A percentile compares a stretch with the other conserved stretches of the same genome.
Conservation (phyloP, 768 basidiomycete species). For the Tulasnella sp. region DNA sequence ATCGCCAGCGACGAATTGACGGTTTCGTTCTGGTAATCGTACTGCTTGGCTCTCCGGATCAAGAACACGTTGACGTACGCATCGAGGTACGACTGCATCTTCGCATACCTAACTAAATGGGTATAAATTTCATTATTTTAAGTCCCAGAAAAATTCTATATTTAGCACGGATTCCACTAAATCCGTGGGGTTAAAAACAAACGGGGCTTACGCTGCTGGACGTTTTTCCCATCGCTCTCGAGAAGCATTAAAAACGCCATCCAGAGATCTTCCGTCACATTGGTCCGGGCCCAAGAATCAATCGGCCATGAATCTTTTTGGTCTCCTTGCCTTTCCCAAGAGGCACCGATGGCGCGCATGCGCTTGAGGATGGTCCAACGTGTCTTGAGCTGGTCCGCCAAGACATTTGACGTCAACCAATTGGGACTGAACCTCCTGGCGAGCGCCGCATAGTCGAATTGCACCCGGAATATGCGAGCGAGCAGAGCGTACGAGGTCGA, state of each 20-base stretch:
- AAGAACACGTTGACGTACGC: background rate
- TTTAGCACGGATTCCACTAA: background rate
- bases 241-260: constrained; percentile 28
- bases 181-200: background rate
- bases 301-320: background rate
- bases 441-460: constrained; percentile 30
- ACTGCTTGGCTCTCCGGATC: background rate
- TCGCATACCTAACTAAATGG: background rate
- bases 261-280: constrained; percentile 26
- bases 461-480: constrained; percentile 29
- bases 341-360: background rate
- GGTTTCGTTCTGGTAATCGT: constrained; percentile 17
- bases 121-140: too few relatives aligned
- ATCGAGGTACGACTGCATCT: constrained; percentile 1
- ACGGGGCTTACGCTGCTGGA: background rate
- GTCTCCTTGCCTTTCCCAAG: background rate
- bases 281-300: background rate
- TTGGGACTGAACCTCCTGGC: constrained; percentile 22
- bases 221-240: constrained; percentile 30
- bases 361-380: constrained; percentile 25
- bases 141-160: too few relatives aligned
- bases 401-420: constrained; percentile 19
- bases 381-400: constrained; percentile 22
- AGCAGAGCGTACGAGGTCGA: background rate
- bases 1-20: constrained; percentile 14